These are phyloP conservation scores for Melocanna baccifera DNA, from an alignment of 176 grass and related monocot species.

Conservation along the genomic window DNA sequence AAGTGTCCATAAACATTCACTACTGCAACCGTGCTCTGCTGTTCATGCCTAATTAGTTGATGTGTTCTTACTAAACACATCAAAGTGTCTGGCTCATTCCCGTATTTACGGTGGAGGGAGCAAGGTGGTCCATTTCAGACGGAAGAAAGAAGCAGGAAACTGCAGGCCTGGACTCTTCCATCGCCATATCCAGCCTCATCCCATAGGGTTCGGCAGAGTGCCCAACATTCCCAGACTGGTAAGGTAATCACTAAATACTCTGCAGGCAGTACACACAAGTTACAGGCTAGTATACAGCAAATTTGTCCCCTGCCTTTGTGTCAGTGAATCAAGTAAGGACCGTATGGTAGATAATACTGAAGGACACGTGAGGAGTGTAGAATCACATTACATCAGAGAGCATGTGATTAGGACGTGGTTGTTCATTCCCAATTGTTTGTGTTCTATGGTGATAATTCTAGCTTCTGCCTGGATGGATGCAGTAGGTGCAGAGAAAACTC, in stretches of 20 bases:
- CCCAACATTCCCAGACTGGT: slow-evolving; percentile 44
- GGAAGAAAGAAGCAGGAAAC: slow-evolving; percentile 49
- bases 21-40: too few species aligned
- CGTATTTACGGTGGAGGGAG: slow-evolving; percentile 73
- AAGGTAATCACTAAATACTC: slow-evolving; percentile 16
- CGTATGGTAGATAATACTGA: not conserved
- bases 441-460: not conserved
- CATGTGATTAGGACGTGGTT: slow-evolving; percentile 22
- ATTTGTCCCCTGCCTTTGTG: not conserved
- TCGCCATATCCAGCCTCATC: slow-evolving; percentile 36
- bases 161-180: slow-evolving; percentile 24
- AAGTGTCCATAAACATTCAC: too few species aligned
- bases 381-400: not conserved
- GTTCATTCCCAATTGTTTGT: not conserved
- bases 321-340: not conserved
- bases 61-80: not conserved
- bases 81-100: slow-evolving; percentile 1
- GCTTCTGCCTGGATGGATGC: not conserved
- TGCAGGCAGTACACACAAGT: not conserved
- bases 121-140: slow-evolving; percentile 84
- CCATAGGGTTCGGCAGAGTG: slow-evolving; percentile 21
- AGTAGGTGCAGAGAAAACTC: not conserved
- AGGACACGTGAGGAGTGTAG: not conserved
- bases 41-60: too few species aligned
- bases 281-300: not conserved